phyloP scores from a whole-genome alignment of 2,329 filamentous ascomycete genomes.

The Fusarium torulosum region DNA sequence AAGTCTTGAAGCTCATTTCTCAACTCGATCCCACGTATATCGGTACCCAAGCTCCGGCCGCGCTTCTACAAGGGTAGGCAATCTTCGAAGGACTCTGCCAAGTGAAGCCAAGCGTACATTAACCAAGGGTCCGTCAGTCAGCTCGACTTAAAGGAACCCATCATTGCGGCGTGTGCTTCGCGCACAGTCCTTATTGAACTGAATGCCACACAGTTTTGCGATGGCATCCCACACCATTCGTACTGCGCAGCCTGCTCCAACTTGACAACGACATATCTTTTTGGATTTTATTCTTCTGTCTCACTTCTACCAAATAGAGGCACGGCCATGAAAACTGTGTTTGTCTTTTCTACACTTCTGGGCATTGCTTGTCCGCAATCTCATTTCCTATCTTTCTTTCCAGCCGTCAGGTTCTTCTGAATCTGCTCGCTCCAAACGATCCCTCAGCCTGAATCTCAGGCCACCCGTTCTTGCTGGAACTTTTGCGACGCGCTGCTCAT shows the following conservation, averaged over 20 bases:
- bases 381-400: conserved; percentile 11
- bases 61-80: conserved; percentile 36
- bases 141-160: conserved; percentile 30
- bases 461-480: conserved; percentile 28
- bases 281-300: background rate
- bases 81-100: conserved; percentile 37
- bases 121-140: conserved; percentile 34
- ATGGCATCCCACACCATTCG: conserved; percentile 44
- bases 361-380: conserved; percentile 36
- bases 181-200: conserved; percentile 38
- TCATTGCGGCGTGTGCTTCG: conserved; percentile 38
- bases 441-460: conserved; percentile 8
- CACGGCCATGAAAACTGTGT: conserved; percentile 39
- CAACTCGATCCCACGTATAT: conserved; percentile 20
- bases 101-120: conserved; percentile 30
- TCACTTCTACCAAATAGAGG: conserved; percentile 9
- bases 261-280: conserved; percentile 32
- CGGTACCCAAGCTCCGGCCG: conserved; percentile 31
- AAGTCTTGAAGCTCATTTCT: conserved; percentile 9
- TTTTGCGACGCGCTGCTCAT: conserved; percentile 39
- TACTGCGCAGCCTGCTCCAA: conserved; percentile 36
- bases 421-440: conserved; percentile 5
- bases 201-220: conserved; percentile 41
- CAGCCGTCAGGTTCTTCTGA: conserved; percentile 19
- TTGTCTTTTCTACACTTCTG: conserved; percentile 15